Evolutionary conservation across 176 grass and related monocot genomes (phyloP).

Genomic region (Oryza meyeriana): DNA sequence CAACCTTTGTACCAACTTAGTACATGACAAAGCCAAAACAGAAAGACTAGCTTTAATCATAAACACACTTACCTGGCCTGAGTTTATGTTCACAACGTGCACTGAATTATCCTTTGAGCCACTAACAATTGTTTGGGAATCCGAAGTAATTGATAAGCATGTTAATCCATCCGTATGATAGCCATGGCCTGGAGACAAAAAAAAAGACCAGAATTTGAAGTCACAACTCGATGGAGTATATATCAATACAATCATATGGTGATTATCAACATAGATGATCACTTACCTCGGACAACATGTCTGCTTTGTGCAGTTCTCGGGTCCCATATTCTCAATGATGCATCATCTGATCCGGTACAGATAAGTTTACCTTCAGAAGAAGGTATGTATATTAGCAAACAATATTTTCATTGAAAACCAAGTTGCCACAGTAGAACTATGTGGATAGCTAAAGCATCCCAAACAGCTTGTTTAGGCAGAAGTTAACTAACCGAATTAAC

Average conservation of each 20-base stretch:
- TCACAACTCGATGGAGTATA: background rate
- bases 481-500: background rate
- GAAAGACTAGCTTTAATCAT: constrained; percentile 12
- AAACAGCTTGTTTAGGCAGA: background rate
- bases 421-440: background rate
- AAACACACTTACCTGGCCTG: constrained; percentile 52
- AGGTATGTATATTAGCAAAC: constrained; percentile 1
- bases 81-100: constrained; percentile 74
- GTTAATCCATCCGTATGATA: constrained; percentile 90
- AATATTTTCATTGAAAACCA: background rate
- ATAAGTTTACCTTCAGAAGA: constrained; percentile 74
- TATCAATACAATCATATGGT: constrained; percentile 8
- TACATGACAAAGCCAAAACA: background rate
- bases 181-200: constrained; percentile 50
- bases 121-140: constrained; percentile 70
- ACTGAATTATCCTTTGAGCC: constrained; percentile 78
- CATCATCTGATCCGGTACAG: constrained; percentile 85
- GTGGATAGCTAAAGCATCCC: background rate
- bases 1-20: background rate
- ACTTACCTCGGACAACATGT: constrained; percentile 78
- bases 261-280: background rate
- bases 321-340: constrained; percentile 90
- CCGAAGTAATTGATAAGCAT: constrained; percentile 68
- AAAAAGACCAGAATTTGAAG: background rate
- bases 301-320: constrained; percentile 58